Conservation (phyloP, 306 rosid species). For the Fagus crenata region DNA sequence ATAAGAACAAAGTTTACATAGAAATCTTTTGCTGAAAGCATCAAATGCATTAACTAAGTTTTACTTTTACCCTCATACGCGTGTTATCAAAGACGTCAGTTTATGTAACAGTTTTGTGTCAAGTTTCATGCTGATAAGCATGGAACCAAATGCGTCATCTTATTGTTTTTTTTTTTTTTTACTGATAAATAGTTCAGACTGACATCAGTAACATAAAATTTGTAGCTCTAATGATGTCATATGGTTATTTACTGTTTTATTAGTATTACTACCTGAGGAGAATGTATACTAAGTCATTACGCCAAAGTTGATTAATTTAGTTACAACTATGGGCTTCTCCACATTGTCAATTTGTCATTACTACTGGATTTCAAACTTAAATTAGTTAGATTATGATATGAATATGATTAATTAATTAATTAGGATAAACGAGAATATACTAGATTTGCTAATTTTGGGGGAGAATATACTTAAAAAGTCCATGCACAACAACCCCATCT, state of each 20-base stretch:
- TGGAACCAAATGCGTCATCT: not conserved
- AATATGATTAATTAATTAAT: slow-evolving; percentile 30
- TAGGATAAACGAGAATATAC: slow-evolving; percentile 32
- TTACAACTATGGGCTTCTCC: slow-evolving; percentile 35
- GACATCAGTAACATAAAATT: slow-evolving; percentile 23
- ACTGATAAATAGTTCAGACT: not conserved
- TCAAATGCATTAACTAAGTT: not conserved
- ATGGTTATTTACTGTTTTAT: not conserved
- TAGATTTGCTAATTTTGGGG: slow-evolving; percentile 25
- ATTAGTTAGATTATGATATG: not conserved
- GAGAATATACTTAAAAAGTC: slow-evolving; percentile 26
- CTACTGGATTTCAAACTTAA: slow-evolving; percentile 28
- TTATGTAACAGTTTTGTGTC: not conserved
- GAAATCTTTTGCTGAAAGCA: not conserved
- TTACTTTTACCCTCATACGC: not conserved
- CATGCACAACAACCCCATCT: slow-evolving; percentile 36
- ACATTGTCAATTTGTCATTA: slow-evolving; percentile 34
- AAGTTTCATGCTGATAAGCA: not conserved
- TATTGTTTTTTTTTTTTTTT: slow-evolving; percentile 5
- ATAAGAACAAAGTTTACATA: not conserved
- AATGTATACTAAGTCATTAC: slow-evolving; percentile 32
- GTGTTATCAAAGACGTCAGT: not conserved
- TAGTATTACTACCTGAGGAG: slow-evolving; percentile 6
- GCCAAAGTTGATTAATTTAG: slow-evolving; percentile 1
- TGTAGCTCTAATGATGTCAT: not conserved